Evolutionary conservation across 139 green algal species (phyloP).

Genomic region (Raphidocelis subcapitata): DNA sequence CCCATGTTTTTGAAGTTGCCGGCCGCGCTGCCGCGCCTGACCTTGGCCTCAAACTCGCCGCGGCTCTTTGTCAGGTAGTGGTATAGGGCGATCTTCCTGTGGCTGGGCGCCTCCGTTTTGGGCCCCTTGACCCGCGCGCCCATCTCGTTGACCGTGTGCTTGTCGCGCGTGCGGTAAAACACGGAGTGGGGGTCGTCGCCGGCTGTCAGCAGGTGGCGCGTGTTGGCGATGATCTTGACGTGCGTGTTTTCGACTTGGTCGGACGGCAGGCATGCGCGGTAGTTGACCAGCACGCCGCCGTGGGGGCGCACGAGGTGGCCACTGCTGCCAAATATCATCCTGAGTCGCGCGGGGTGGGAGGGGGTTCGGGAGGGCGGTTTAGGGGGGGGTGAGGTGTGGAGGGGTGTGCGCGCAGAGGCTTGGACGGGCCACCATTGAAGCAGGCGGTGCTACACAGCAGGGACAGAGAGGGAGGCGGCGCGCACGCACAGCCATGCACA

Average conservation of each 20-base stretch:
- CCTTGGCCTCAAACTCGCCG: conserved; percentile 35
- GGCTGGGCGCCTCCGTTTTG: conserved; percentile 2
- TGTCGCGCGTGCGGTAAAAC: conserved; percentile 10
- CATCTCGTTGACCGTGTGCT: conserved; percentile 33
- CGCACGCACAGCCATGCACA: too few species aligned
- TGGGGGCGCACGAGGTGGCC: conserved; percentile 27
- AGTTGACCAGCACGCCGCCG: conserved; percentile 28
- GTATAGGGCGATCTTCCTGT: conserved; percentile 31
- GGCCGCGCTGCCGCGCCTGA: conserved; percentile 27
- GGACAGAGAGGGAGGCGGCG: too few species aligned
- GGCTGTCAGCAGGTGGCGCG: conserved; percentile 14
- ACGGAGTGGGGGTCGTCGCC: conserved; percentile 40
- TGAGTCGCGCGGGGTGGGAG: too few species aligned
- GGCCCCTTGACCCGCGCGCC: conserved; percentile 13
- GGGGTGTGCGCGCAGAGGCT: too few species aligned
- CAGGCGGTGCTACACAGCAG: too few species aligned
- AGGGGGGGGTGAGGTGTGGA: too few species aligned
- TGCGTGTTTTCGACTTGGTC: conserved; percentile 27
- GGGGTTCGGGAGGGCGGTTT: too few species aligned
- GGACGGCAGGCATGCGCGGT: conserved; percentile 25
- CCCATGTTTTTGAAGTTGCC: conserved; percentile 28
- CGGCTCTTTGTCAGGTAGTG: conserved; percentile 42
- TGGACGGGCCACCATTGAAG: too few species aligned
- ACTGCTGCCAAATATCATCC: conserved; percentile 41
- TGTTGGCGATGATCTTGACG: conserved; percentile 35